Percentiles rank a stretch among this genome's conserved stretches.
Evolutionary conservation across 441 rosid species (phyloP).

Genomic region (Populus tomentosa): DNA sequence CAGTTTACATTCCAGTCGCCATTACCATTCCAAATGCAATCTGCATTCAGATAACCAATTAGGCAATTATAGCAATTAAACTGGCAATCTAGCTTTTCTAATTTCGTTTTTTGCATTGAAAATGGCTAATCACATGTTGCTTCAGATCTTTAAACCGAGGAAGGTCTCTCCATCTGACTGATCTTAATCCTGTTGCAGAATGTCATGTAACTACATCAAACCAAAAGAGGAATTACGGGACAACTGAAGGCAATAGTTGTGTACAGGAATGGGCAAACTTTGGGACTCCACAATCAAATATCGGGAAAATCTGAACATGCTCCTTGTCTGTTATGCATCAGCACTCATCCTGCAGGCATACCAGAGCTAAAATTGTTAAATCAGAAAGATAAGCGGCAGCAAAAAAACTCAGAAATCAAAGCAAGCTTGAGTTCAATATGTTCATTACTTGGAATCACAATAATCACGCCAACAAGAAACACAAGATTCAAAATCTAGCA

Average conservation of each 20-base stretch:
- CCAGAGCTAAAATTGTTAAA: neutral
- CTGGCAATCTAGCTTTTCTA: neutral
- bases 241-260: neutral
- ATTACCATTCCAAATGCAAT: neutral
- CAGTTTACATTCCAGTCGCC: neutral
- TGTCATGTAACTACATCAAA: neutral
- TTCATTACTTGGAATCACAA: too few species aligned
- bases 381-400: too few species aligned
- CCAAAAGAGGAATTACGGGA: neutral
- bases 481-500: too few species aligned
- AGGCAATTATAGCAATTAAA: neutral
- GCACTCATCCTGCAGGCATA: neutral
- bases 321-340: neutral
- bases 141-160: neutral
- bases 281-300: neutral
- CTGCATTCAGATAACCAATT: neutral
- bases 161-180: neutral
- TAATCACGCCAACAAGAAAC: too few species aligned
- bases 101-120: neutral
- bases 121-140: neutral
- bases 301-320: neutral
- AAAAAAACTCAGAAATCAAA: too few species aligned
- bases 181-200: neutral
- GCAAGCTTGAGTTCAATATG: too few species aligned
- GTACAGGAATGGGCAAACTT: neutral